Evolutionary conservation across 306 rosid genomes (phyloP).

Genomic region (Oxytropis ochrocephala): DNA sequence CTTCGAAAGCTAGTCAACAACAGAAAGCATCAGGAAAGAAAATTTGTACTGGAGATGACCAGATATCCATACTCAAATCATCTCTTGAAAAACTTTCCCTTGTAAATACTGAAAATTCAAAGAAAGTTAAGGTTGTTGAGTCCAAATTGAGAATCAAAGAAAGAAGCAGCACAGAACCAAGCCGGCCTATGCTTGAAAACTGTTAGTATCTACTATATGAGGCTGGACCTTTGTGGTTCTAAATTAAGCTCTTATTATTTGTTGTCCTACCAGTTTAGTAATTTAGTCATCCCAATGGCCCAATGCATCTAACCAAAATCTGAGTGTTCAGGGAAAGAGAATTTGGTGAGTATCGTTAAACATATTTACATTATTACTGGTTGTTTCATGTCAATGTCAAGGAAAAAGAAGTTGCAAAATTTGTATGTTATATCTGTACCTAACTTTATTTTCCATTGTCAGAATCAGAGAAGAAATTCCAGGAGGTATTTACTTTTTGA

Average conservation of each 20-base stretch:
- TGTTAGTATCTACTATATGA: neutral
- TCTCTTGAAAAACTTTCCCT: constrained; percentile 65
- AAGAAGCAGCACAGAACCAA: constrained; percentile 36
- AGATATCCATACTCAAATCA: constrained; percentile 61
- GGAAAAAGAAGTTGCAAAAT: neutral
- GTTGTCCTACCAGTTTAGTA: neutral
- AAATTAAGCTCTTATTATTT: neutral
- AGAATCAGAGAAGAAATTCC: neutral
- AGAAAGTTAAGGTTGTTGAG: constrained; percentile 71
- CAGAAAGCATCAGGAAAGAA: constrained; percentile 47
- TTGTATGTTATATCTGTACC: constrained; percentile 12
- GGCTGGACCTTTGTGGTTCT: neutral
- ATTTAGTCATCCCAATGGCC: neutral
- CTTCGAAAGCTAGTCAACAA: constrained; percentile 39
- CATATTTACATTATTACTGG: neutral
- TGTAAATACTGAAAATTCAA: constrained; percentile 55
- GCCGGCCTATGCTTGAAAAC: constrained; percentile 1
- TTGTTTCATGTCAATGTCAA: neutral
- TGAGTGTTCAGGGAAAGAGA: neutral
- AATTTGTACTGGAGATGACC: constrained; percentile 42
- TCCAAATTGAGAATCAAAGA: constrained; percentile 49
- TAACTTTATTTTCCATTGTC: neutral
- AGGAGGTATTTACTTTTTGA: neutral
- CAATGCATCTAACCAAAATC: neutral
- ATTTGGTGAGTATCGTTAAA: neutral